Evolutionary conservation across 805 yeast species (phyloP), one percentile per base, ranked within the genome.

Genomic region (Nakazawaea populi): DNA sequence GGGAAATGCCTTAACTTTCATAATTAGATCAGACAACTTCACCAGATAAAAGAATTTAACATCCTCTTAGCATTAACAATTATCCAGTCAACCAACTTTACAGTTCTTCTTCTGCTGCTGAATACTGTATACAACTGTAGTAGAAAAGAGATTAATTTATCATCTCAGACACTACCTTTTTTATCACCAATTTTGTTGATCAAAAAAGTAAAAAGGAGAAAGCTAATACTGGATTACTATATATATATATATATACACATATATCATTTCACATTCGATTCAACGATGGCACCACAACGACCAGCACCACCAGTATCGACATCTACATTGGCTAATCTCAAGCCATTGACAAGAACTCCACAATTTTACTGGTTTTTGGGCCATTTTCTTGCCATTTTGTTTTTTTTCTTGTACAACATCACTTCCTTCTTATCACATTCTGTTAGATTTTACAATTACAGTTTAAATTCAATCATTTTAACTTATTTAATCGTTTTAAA

Each of bases 341-440:
- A 38, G 35, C 53, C 55, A n/a, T 54, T 64, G 10, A 47, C 58
- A 10, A 52, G 66, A 55, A 76, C 82, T 9, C 80, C 82, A 7
- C 89, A 84, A 61, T 82, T 85, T 60, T 80, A 80, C 58, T 85
- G 91, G 91, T 85, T 77, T 56, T 48, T 82, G 30, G 85, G 87
- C 14, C 88, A 85, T 64, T 70, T 77, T 11, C 60, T 72, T 34
- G 77, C 82, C 2, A 55, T 80, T 2, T 56, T 64, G 49, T 76
- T 68, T 63, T 75, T 76, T 58, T 52, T 66, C 3, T 55, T 66
- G 18, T 71, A 69, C 58, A 63, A 70, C 42, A 48, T 76, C 37
- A 69, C 60, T 36, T 73, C 83, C 6, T 70, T 79, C 49, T 70
- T 77, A 57, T 58, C 64, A 28, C 61, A 66, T 14, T 62, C 68